Percentiles rank a stretch among this genome's conserved stretches.
Evolutionary conservation across 331 rosid species (phyloP).

Genomic region (Phaseolus coccineus): DNA sequence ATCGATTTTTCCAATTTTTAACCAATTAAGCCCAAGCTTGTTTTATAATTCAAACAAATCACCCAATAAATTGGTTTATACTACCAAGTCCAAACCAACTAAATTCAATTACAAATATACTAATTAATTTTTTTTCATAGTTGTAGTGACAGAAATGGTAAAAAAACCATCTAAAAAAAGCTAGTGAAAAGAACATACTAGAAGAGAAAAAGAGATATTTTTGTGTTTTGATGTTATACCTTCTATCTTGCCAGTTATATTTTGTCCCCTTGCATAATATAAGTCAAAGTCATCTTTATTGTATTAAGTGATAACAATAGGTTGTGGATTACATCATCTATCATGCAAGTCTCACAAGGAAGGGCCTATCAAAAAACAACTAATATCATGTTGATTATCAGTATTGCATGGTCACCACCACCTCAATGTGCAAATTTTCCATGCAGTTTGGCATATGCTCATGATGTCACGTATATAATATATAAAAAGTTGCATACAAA

Average conservation of each 20-base stretch:
- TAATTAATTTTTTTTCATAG: too few species aligned
- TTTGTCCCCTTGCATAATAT: not conserved
- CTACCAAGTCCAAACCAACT: too few species aligned
- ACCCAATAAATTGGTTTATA: too few species aligned
- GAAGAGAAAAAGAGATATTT: not conserved
- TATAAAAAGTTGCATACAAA: not conserved
- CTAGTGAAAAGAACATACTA: not conserved
- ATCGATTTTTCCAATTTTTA: too few species aligned
- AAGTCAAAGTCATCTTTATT: not conserved
- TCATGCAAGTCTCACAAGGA: not conserved
- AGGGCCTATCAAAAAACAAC: not conserved
- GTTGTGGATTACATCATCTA: slow-evolving; percentile 7
- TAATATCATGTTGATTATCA: not conserved
- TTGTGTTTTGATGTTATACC: not conserved
- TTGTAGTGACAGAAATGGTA: not conserved
- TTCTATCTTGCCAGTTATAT: not conserved
- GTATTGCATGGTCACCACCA: not conserved
- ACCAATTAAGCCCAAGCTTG: too few species aligned
- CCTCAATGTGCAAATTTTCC: not conserved
- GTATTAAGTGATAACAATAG: not conserved
- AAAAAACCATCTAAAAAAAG: too few species aligned
- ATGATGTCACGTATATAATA: not conserved
- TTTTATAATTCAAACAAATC: too few species aligned
- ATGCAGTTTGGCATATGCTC: not conserved
- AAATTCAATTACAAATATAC: too few species aligned